phyloP scores from a whole-genome alignment of 2,329 filamentous ascomycete genomes.

The Paecilomyces formosus region DNA sequence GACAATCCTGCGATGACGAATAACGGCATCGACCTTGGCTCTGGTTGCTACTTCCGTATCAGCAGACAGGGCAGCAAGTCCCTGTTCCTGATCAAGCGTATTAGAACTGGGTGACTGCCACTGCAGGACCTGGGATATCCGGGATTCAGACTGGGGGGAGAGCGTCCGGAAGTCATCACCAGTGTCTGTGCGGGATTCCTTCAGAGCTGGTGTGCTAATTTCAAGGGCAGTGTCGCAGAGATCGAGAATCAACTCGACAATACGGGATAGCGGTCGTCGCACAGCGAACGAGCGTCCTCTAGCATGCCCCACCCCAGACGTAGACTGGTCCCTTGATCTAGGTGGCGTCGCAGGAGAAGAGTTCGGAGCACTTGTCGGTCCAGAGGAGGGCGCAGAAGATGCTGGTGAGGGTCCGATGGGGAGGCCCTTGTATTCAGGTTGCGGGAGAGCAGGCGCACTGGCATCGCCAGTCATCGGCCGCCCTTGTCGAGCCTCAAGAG shows the following conservation, averaged over 20 bases:
- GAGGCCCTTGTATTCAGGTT: constrained; percentile 80
- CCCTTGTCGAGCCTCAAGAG: constrained; percentile 61
- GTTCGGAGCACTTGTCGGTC: constrained; percentile 62
- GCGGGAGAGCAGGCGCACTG: constrained; percentile 45
- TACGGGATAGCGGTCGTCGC: constrained; percentile 78
- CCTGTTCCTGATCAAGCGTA: constrained; percentile 87
- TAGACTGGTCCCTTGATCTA: constrained; percentile 61
- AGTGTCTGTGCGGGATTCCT: constrained; percentile 62
- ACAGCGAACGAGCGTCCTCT: constrained; percentile 85
- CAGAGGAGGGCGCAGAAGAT: constrained; percentile 63
- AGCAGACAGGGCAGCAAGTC: constrained; percentile 74
- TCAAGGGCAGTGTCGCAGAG: constrained; percentile 93
- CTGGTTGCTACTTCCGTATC: constrained; percentile 81
- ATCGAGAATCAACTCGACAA: constrained; percentile 90
- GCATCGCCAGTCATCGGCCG: constrained; percentile 24
- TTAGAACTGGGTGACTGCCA: constrained; percentile 94
- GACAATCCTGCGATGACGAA: constrained; percentile 83
- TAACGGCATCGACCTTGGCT: constrained; percentile 85
- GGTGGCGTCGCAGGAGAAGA: constrained; percentile 58
- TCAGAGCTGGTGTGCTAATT: constrained; percentile 88
- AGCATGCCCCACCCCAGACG: constrained; percentile 64
- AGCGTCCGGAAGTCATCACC: constrained; percentile 78
- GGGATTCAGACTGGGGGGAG: constrained; percentile 90
- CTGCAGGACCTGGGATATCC: constrained; percentile 87
- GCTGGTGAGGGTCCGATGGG: constrained; percentile 67